Percentiles rank a stretch among this genome's conserved stretches.
These are phyloP conservation scores for Ailanthus altissimus DNA, from an alignment of 345 rosid genomes.

Conservation along the genomic window DNA sequence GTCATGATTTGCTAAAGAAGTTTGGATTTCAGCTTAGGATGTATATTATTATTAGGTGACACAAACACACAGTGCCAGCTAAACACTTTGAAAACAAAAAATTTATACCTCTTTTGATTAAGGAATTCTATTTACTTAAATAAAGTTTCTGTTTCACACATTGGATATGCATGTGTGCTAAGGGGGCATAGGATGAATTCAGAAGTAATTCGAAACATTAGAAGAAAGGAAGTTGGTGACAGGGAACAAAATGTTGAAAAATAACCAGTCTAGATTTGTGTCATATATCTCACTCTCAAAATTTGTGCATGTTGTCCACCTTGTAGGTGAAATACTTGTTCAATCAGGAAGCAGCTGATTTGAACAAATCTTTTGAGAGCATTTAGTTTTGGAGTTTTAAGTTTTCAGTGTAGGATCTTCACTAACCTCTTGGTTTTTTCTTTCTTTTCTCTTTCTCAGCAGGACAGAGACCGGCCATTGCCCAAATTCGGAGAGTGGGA, in stretches of 20 bases:
- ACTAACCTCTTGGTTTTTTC: background rate
- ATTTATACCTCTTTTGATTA: background rate
- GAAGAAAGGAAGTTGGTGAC: background rate
- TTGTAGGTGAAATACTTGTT: background rate
- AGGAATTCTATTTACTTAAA: background rate
- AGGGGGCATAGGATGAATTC: background rate
- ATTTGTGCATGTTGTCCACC: background rate
- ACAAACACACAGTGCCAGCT: background rate
- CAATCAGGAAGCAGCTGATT: background rate
- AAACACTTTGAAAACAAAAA: background rate
- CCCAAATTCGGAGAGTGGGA: constrained; percentile 43
- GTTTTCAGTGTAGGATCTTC: background rate
- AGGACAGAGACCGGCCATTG: constrained; percentile 22
- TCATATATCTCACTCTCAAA: background rate
- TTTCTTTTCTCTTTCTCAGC: constrained; percentile 1
- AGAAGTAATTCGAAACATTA: background rate
- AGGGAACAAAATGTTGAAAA: background rate
- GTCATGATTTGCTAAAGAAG: background rate
- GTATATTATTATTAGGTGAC: background rate
- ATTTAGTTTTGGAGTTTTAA: background rate
- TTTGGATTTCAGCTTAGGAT: background rate
- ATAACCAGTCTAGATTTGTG: background rate
- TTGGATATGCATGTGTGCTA: background rate
- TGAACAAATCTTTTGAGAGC: background rate
- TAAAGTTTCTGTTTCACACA: background rate